Evolutionary conservation across 2,329 filamentous ascomycete species (phyloP).

Genomic region (Colletotrichum kahawae): DNA sequence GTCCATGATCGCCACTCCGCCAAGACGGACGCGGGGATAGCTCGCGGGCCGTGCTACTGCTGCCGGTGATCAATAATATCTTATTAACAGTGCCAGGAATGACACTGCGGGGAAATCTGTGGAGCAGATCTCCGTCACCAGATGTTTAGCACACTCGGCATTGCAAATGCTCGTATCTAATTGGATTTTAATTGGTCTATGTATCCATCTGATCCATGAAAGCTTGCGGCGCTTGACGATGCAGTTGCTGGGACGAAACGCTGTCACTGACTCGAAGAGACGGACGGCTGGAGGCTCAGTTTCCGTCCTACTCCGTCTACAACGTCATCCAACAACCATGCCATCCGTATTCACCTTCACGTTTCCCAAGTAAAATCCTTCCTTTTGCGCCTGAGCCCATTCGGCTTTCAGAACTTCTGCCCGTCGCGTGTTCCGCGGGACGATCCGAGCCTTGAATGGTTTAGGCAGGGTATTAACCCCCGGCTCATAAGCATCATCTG

Average conservation of each 20-base stretch:
- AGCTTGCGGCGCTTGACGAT: neutral
- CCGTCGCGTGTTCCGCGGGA: neutral
- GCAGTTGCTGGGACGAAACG: neutral
- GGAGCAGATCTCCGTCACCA: neutral
- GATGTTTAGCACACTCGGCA: neutral
- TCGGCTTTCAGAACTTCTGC: neutral
- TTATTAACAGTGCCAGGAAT: neutral
- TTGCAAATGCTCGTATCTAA: neutral
- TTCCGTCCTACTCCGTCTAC: neutral
- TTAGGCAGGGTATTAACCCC: neutral
- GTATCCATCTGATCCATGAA: neutral
- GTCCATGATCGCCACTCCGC: neutral
- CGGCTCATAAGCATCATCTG: neutral
- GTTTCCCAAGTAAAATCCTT: neutral
- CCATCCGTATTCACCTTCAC: neutral
- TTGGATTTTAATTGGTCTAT: neutral
- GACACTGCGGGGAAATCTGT: neutral
- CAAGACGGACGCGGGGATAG: neutral
- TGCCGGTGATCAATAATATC: constrained; percentile 1
- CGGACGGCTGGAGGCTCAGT: neutral
- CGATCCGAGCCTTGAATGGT: neutral
- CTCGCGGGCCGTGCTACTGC: neutral
- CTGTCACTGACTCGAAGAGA: neutral
- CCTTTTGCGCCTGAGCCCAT: neutral
- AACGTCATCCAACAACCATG: neutral